Evolutionary conservation across 2,329 filamentous ascomycete genomes (phyloP).

Genomic region (Colletotrichum eleusines): DNA sequence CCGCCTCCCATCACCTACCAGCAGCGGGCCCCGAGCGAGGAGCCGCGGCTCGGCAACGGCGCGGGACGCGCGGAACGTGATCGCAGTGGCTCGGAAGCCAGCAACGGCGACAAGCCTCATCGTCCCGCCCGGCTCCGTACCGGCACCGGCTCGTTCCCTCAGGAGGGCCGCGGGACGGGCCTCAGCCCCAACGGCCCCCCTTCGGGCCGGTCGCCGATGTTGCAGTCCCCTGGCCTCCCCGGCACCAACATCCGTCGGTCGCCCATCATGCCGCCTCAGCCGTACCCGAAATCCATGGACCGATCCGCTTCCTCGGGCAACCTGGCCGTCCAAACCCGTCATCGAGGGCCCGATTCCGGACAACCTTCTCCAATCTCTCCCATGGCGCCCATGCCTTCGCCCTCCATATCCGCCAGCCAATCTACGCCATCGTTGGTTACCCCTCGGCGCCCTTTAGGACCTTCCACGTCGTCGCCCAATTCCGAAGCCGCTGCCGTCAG

Average conservation of each 20-base stretch:
- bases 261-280: slow-evolving; percentile 61
- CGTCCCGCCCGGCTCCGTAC: slow-evolving; percentile 50
- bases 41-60: slow-evolving; percentile 49
- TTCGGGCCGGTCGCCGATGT: slow-evolving; percentile 49
- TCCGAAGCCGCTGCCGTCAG: slow-evolving; percentile 42
- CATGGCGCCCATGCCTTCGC: slow-evolving; percentile 50
- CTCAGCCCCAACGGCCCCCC: slow-evolving; percentile 26
- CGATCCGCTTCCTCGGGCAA: slow-evolving; percentile 49
- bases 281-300: slow-evolving; percentile 50
- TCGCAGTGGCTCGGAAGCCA: slow-evolving; percentile 68
- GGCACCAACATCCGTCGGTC: slow-evolving; percentile 62
- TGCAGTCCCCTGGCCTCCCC: slow-evolving; percentile 61
- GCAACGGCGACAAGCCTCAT: slow-evolving; percentile 57
- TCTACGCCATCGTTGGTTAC: slow-evolving; percentile 51
- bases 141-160: slow-evolving; percentile 41
- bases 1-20: slow-evolving; percentile 60
- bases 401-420: slow-evolving; percentile 50
- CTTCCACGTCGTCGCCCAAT: slow-evolving; percentile 48
- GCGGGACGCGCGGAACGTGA: slow-evolving; percentile 58
- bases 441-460: slow-evolving; percentile 51
- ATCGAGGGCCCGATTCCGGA: slow-evolving; percentile 52
- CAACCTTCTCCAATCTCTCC: slow-evolving; percentile 62
- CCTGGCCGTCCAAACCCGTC: slow-evolving; percentile 50
- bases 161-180: slow-evolving; percentile 39
- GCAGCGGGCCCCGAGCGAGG: slow-evolving; percentile 58